Percentiles rank a stretch among this genome's conserved stretches.
Conservation (phyloP, 805 yeast genomes). For the Starmerella riodocensis region DNA sequence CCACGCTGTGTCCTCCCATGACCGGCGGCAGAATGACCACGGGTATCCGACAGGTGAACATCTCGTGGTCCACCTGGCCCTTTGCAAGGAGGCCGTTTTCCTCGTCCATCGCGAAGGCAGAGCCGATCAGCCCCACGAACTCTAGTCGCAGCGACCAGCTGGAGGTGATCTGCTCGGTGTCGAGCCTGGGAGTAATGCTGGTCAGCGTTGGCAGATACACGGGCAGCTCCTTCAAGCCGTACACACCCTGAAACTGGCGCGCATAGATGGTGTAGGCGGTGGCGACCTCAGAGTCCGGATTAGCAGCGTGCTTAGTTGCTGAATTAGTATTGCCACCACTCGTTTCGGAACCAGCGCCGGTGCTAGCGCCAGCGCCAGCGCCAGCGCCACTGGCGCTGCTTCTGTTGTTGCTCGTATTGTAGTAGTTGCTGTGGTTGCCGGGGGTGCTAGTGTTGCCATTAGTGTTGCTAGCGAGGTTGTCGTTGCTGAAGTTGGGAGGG, state of each 20-base stretch:
- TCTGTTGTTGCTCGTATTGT: no score
- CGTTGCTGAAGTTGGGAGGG: no score
- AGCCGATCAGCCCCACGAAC: conserved; percentile 18
- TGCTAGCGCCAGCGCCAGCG: no score
- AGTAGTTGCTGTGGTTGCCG: no score
- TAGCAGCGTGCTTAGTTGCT: neutral
- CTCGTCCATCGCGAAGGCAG: conserved; percentile 14
- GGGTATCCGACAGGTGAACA: conserved; percentile 20
- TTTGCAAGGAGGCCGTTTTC: conserved; percentile 15
- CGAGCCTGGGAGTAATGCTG: conserved; percentile 17
- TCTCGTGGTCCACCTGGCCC: conserved; percentile 19
- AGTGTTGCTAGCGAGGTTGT: no score
- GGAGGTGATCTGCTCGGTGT: conserved; percentile 18
- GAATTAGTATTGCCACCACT: neutral
- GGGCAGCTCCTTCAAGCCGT: conserved; percentile 16
- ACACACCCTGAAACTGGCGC: conserved; percentile 14
- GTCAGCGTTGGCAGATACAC: conserved; percentile 18
- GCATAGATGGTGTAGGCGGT: conserved; percentile 15
- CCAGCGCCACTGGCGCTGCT: no score
- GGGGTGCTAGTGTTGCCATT: no score
- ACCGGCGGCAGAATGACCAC: conserved; percentile 18
- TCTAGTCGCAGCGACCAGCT: conserved; percentile 19
- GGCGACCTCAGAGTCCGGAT: conserved; percentile 2
- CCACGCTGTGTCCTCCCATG: conserved; percentile 13
- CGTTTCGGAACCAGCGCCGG: neutral